Evolutionary conservation across 1,284 basidiomycete genomes (phyloP), one percentile per base, ranked within the genome.

Genomic region (Meira miltonrushii): DNA sequence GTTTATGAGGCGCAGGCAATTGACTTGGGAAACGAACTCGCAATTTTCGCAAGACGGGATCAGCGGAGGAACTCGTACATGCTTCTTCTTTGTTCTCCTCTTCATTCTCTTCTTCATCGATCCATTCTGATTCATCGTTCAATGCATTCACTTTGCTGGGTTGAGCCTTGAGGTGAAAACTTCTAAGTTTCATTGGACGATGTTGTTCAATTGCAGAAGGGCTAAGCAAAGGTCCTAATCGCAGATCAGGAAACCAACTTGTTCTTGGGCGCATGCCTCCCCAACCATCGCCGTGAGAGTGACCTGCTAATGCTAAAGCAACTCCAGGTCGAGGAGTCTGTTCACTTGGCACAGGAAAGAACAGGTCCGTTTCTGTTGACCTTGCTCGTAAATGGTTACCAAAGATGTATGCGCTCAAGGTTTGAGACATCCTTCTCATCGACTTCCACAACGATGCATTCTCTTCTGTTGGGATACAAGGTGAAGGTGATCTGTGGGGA

Each of bases 211-310:
- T 8, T n/a, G 12, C 3, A 2, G 25, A 33, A 13, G 50, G 50
- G 28, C 50, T 53, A 2, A 38, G 6, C 17, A 53, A 33, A 15
- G 50, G 50, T n/a, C 50, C 50, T 17, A 41, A 21, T 19, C 19
- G 23, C 6, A 39, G 7, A 25, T 41, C 50, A 6, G 50, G 50
- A 37, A 37, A 53, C 50, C 50, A 53, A 25, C 50, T 53, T 25
- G 37, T 33, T 8, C 17, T n/a, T 7, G 50, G 50, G 5, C 50
- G 23, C 19, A 39, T 19, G 2, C 50, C 50, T 40, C 50, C 50
- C 50, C 50, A 53, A 25, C 50, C 50, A 41, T 53, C 50, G 8
- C 50, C 50, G 8, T 41, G 41, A n/a, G 5, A 13, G n/a, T 41
- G 43, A 4, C 4, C 23, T 17, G 17, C 2, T 17, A 25, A 44